phyloP scores from a whole-genome alignment of 352 stramenopile genomes.

The Phytopythium oedochilum region DNA sequence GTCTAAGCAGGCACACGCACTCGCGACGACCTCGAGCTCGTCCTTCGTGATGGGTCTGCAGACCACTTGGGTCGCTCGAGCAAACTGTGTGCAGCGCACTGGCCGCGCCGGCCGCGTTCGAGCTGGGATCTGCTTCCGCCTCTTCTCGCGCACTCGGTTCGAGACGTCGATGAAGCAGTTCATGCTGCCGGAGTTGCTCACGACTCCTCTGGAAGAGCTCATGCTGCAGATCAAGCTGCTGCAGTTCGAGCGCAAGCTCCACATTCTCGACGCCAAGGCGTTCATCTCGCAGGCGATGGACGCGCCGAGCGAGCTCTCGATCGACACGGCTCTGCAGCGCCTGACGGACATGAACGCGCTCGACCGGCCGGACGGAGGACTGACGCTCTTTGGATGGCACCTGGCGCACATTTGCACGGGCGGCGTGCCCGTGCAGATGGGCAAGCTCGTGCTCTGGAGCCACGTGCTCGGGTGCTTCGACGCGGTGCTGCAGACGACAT shows the following conservation, averaged over 20 bases:
- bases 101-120: conserved; percentile 92
- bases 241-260: conserved; percentile 70
- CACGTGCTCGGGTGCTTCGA: conserved; percentile 67
- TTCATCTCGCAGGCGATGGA: conserved; percentile 94
- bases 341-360: conserved; percentile 80
- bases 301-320: conserved; percentile 85
- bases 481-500: conserved; percentile 55
- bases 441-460: conserved; percentile 64
- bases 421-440: conserved; percentile 65
- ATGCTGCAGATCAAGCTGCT: conserved; percentile 75
- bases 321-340: conserved; percentile 89
- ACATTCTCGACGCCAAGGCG: conserved; percentile 55
- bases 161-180: conserved; percentile 72
- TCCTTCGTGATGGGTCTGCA: conserved; percentile 88
- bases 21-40: conserved; percentile 59
- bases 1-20: conserved; percentile 68
- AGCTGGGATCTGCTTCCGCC: conserved; percentile 90
- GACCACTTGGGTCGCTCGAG: conserved; percentile 84
- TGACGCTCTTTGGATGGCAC: conserved; percentile 76
- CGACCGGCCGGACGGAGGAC: conserved; percentile 13
- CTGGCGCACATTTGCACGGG: conserved; percentile 62
- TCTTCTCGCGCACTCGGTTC: conserved; percentile 63
- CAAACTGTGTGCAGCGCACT: conserved; percentile 87
- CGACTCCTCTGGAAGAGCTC: conserved; percentile 66
- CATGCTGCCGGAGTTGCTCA: conserved; percentile 71